A percentile compares a stretch with the other conserved stretches of the same genome.
phyloP scores from a whole-genome alignment of 257 asterid species.

The Capsicum chinense region DNA sequence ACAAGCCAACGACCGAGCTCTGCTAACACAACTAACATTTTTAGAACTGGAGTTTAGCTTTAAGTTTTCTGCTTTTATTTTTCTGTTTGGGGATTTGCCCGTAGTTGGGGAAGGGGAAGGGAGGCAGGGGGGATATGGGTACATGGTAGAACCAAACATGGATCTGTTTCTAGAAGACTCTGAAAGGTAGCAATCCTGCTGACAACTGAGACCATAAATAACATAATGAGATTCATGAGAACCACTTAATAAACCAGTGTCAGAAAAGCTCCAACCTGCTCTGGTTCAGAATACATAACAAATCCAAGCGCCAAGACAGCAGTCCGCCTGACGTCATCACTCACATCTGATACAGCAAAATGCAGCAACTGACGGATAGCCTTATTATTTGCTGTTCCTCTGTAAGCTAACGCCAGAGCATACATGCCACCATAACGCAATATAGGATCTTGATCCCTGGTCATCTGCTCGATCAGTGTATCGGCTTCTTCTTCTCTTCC shows the following conservation, averaged over 20 bases:
- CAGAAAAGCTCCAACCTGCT: slow-evolving; percentile 57
- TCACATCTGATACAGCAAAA: slow-evolving; percentile 97
- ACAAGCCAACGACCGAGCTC: neutral
- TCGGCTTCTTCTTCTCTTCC: slow-evolving; percentile 99
- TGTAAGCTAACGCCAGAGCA: slow-evolving; percentile 92
- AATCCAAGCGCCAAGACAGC: slow-evolving; percentile 98
- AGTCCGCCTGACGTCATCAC: slow-evolving; percentile 94
- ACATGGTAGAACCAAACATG: neutral
- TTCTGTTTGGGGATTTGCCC: neutral
- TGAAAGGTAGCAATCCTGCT: neutral
- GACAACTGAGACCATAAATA: slow-evolving; percentile 4
- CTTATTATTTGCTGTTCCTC: slow-evolving; percentile 94
- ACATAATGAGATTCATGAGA: slow-evolving; percentile 6
- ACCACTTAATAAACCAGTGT: neutral
- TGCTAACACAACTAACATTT: neutral
- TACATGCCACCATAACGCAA: slow-evolving; percentile 98
- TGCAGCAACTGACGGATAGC: slow-evolving; percentile 96
- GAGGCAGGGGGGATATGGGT: neutral
- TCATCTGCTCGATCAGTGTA: slow-evolving; percentile 92
- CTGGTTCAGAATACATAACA: slow-evolving; percentile 88
- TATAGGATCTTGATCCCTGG: slow-evolving; percentile 97
- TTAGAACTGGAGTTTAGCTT: neutral
- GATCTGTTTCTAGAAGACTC: neutral
- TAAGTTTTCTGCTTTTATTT: neutral
- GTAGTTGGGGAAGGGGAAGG: neutral